Conservation (phyloP, 805 yeast species). For the Tetrapisispora iriomotensis region DNA sequence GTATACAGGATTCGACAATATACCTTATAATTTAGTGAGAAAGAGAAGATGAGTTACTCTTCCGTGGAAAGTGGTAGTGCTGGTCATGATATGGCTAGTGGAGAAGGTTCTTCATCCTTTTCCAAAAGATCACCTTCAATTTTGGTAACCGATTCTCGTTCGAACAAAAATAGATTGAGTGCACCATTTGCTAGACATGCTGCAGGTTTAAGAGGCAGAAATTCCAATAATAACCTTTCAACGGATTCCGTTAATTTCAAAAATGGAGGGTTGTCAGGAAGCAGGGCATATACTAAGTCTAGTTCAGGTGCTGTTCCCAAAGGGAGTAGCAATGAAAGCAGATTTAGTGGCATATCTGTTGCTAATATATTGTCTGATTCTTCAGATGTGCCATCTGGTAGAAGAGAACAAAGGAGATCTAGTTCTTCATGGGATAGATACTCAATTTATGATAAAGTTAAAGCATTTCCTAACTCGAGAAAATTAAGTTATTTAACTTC, state of each 20-base stretch:
- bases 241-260: no score
- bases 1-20: no score
- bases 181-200: constrained; percentile 76
- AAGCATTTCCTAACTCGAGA: constrained; percentile 13
- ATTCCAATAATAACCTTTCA: no score
- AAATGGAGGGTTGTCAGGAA: no score
- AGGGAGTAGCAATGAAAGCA: no score
- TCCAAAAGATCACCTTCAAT: constrained; percentile 87
- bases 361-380: constrained; percentile 67
- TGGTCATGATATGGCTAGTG: not conserved
- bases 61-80: not conserved
- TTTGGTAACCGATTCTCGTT: constrained; percentile 80
- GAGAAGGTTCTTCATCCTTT: constrained; percentile 5
- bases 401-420: constrained; percentile 37
- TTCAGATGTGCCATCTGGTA: constrained; percentile 79
- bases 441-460: constrained; percentile 9
- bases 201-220: constrained; percentile 14
- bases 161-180: constrained; percentile 38
- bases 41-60: constrained; percentile 6
- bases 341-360: constrained; percentile 71
- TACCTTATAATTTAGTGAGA: no score
- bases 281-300: no score
- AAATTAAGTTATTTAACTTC: constrained; percentile 33
- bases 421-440: constrained; percentile 26
- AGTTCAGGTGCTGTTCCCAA: no score